These are phyloP conservation scores for Euphrasia confusa DNA, from an alignment of 257 asterid genomes.

Conservation along the genomic window DNA sequence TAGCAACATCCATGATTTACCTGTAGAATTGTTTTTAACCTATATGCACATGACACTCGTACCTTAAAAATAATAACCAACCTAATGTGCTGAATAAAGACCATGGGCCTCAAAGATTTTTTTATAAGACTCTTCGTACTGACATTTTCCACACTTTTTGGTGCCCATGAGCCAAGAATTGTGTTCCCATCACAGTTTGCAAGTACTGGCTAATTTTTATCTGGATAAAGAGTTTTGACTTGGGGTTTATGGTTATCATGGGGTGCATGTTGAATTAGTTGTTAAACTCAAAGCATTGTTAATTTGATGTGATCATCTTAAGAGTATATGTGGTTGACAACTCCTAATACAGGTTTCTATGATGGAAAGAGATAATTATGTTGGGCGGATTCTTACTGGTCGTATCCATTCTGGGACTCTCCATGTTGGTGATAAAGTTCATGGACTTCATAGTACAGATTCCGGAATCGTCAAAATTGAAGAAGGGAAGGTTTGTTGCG, in stretches of 20 bases:
- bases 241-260: neutral
- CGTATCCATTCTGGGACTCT: conserved; percentile 79
- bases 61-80: no score
- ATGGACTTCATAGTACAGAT: conserved; percentile 70
- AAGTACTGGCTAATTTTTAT: conserved; percentile 1
- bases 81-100: no score
- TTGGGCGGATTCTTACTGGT: conserved; percentile 93
- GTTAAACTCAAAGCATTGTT: no score
- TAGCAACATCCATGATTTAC: neutral
- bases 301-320: no score
- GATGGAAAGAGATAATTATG: conserved; percentile 95
- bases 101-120: neutral
- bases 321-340: conserved; percentile 45
- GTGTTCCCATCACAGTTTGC: neutral
- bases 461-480: conserved; percentile 74
- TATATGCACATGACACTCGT: no score
- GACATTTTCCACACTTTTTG: conserved; percentile 2
- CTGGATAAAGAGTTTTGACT: neutral
- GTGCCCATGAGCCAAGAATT: neutral
- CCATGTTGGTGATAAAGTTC: conserved; percentile 88
- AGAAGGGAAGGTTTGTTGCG: conserved; percentile 84
- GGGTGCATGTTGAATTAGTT: neutral
- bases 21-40: no score
- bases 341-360: conserved; percentile 84
- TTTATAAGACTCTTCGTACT: conserved; percentile 9